A percentile compares a stretch with the other conserved stretches of the same genome.
These are phyloP conservation scores for Maudiozyma humilis DNA, from an alignment of 1,139 yeast genomes.

Conservation along the genomic window DNA sequence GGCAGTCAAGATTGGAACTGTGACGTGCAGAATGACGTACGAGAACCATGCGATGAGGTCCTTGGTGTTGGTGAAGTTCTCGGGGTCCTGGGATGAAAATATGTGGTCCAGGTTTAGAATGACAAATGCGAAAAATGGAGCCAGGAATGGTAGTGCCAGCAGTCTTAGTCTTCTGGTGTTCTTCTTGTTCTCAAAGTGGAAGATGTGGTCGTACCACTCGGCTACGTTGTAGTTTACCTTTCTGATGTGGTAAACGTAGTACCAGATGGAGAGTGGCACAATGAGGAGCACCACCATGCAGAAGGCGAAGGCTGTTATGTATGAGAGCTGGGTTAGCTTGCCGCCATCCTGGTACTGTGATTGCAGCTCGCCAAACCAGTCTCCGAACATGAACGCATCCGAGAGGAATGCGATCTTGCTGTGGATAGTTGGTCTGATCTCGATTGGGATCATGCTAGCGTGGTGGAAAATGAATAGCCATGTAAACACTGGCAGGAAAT, in stretches of 20 bases:
- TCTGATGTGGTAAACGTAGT: constrained; percentile 20
- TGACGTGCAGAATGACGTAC: constrained; percentile 52
- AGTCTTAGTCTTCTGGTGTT: constrained; percentile 16
- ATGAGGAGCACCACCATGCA: constrained; percentile 11
- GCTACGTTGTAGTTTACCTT: constrained; percentile 16
- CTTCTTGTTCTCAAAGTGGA: constrained; percentile 16
- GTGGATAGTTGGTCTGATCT: constrained; percentile 48
- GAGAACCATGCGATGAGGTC: constrained; percentile 54
- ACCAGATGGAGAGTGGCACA: constrained; percentile 23
- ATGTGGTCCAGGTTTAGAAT: constrained; percentile 35
- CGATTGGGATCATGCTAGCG: constrained; percentile 51
- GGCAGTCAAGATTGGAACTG: constrained; percentile 54
- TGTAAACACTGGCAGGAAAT: constrained; percentile 46
- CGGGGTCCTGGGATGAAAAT: constrained; percentile 30
- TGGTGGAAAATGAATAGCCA: constrained; percentile 57
- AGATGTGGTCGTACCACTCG: constrained; percentile 22
- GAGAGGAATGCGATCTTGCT: constrained; percentile 23
- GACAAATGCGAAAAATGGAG: constrained; percentile 20
- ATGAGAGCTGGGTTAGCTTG: constrained; percentile 8
- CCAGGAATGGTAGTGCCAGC: constrained; percentile 18
- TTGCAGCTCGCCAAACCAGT: constrained; percentile 23
- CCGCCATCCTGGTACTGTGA: constrained; percentile 10
- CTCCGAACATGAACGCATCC: constrained; percentile 29
- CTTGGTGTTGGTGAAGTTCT: constrained; percentile 34
- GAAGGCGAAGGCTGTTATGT: constrained; percentile 14